Evolutionary conservation across 768 basidiomycete genomes (phyloP), one percentile per base, ranked within the genome.

Genomic region (Rhizopogon roseolus): DNA sequence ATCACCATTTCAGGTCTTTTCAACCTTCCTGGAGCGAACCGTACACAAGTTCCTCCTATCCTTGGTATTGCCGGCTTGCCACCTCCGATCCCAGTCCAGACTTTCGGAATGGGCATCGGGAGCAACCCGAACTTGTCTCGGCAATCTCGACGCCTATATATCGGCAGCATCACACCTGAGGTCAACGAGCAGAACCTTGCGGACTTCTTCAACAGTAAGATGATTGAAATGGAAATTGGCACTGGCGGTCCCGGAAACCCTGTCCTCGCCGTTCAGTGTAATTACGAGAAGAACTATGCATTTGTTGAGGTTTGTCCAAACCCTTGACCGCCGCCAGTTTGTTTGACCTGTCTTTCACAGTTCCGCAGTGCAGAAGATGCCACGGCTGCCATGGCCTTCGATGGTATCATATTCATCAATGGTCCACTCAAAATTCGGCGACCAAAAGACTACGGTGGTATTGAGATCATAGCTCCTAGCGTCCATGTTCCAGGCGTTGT

Each of bases 271-370:
- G 93, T 97, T 5, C 93, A 96, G 65, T 90, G 97, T 74, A 98
- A 98, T 66, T 94, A 94, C 63, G 97, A 98, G 71, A 99, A 98
- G 78, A 94, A 93, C 62, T 99, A 98, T 66, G 97, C 97, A 1
- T 99, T 98, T 67, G 90, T 98, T 50, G 97, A 99, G 79, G 96
- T 96, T 64, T 38, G 36, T 41, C 22, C 22, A 49, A 22, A n/a
- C 4, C 52, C 22, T 32, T 34, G 53, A 39, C 40, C 36, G 16
- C 62, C 28, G 7, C 25, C 11, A 17, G n/a, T 34, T 32, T 9
- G 42, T 29, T 44, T 68, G 53, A 60, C 52, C 25, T 40, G 28
- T 34, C 6, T 40, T 55, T 62, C 5, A n/a, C 63, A 98, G 96
- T 98, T 98, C 80, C 93, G 96, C 54, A 95, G 91, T 58, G 87